Percentiles rank a stretch among this genome's conserved stretches.
These are phyloP conservation scores for Podosphaera fusca DNA, from an alignment of 2,329 filamentous ascomycete species.

Conservation along the genomic window DNA sequence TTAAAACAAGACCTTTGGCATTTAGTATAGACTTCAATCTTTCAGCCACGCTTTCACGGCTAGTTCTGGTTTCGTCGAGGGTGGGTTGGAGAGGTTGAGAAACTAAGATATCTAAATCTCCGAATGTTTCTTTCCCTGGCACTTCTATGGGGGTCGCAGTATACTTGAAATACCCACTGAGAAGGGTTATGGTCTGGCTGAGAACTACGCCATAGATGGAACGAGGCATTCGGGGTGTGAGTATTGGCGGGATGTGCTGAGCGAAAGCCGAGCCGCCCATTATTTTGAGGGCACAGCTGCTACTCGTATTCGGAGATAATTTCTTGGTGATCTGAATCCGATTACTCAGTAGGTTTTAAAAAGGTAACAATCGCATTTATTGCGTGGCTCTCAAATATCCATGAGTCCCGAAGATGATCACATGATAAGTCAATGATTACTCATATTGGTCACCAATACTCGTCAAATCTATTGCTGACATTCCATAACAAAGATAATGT, in stretches of 20 bases:
- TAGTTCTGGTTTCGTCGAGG: constrained; percentile 2
- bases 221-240: constrained; percentile 41
- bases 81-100: constrained; percentile 13
- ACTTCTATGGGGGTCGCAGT: constrained; percentile 42
- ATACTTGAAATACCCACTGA: constrained; percentile 27
- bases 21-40: constrained; percentile 21
- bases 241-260: constrained; percentile 22
- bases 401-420: too few species aligned
- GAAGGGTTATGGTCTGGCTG: constrained; percentile 20
- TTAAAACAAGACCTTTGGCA: constrained; percentile 20
- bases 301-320: too few species aligned
- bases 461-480: too few species aligned
- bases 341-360: too few species aligned
- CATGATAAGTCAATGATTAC: too few species aligned
- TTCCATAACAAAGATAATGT: too few species aligned
- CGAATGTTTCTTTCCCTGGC: constrained; percentile 42
- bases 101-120: constrained; percentile 53
- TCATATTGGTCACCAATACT: too few species aligned
- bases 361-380: too few species aligned
- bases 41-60: constrained; percentile 5
- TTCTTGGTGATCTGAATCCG: too few species aligned
- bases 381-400: too few species aligned
- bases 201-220: constrained; percentile 31
- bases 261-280: constrained; percentile 48
- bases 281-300: too few species aligned